A percentile compares a stretch with the other conserved stretches of the same genome.
These are phyloP conservation scores for Thozetella sp. DNA, from an alignment of 495 filamentous ascomycete species.

Conservation along the genomic window DNA sequence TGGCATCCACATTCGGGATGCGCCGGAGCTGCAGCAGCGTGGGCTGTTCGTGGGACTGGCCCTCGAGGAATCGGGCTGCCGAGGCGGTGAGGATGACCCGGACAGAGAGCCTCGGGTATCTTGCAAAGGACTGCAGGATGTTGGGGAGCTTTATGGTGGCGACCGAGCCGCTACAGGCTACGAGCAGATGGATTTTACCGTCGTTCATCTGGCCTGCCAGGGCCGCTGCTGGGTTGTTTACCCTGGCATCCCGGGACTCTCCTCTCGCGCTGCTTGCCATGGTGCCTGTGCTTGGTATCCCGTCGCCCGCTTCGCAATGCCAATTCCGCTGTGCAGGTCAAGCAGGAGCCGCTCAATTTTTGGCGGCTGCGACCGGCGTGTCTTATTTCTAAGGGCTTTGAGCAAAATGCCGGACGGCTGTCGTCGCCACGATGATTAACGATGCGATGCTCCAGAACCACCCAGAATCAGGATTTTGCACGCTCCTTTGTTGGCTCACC, in stretches of 20 bases:
- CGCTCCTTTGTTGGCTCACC: too few relatives aligned
- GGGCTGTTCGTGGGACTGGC: conserved; percentile 73
- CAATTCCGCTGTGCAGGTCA: too few relatives aligned
- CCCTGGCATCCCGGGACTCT: neutral
- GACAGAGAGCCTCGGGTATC: conserved; percentile 60
- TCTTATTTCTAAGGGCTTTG: too few relatives aligned
- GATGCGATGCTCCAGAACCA: too few relatives aligned
- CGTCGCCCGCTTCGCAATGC: too few relatives aligned
- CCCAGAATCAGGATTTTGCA: too few relatives aligned
- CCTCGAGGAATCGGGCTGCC: conserved; percentile 69
- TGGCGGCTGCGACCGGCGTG: too few relatives aligned
- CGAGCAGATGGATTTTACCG: neutral
- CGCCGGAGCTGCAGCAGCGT: conserved; percentile 47
- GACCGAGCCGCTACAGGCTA: neutral
- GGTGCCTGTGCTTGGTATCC: too few relatives aligned
- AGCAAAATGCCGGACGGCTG: too few relatives aligned
- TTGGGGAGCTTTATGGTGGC: neutral
- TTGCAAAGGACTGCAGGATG: neutral
- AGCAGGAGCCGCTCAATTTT: too few relatives aligned
- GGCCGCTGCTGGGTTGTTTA: neutral
- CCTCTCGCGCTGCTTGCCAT: neutral
- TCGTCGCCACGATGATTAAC: too few relatives aligned
- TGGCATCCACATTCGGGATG: conserved; percentile 64
- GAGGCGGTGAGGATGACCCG: conserved; percentile 75
- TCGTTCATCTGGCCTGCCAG: neutral